phyloP scores from a whole-genome alignment of 1,284 basidiomycete genomes.

The Somion occarium region DNA sequence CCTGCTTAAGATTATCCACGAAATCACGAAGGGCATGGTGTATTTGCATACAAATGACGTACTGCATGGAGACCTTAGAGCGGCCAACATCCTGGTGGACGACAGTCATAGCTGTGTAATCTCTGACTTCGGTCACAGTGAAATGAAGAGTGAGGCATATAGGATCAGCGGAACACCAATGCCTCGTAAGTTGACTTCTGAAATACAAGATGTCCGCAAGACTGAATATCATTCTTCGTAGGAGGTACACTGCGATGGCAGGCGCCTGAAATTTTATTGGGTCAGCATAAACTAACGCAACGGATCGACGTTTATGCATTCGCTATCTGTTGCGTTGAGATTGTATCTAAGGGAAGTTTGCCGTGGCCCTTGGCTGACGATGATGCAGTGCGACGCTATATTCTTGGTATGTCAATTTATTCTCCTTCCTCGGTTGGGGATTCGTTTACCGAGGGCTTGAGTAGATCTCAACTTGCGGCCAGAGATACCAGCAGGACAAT shows the following conservation, averaged over 20 bases:
- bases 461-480: no score
- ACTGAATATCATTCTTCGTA: conserved; percentile 15
- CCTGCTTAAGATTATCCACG: conserved; percentile 56
- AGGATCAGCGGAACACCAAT: conserved; percentile 48
- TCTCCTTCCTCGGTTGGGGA: background rate
- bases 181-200: conserved; percentile 41
- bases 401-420: conserved; percentile 44
- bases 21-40: conserved; percentile 73
- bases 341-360: conserved; percentile 55
- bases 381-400: conserved; percentile 49
- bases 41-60: conserved; percentile 64
- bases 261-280: conserved; percentile 65
- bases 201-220: conserved; percentile 1
- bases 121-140: conserved; percentile 75
- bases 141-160: conserved; percentile 68
- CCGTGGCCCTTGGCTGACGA: conserved; percentile 63
- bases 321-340: conserved; percentile 66
- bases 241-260: conserved; percentile 68
- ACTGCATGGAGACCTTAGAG: conserved; percentile 75
- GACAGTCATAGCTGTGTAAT: conserved; percentile 63
- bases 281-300: conserved; percentile 43
- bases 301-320: conserved; percentile 72
- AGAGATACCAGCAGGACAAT: no score
- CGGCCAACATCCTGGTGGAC: conserved; percentile 69
- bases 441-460: background rate